Conservation (phyloP, 768 basidiomycete genomes). For the Calocybe cyanea region DNA sequence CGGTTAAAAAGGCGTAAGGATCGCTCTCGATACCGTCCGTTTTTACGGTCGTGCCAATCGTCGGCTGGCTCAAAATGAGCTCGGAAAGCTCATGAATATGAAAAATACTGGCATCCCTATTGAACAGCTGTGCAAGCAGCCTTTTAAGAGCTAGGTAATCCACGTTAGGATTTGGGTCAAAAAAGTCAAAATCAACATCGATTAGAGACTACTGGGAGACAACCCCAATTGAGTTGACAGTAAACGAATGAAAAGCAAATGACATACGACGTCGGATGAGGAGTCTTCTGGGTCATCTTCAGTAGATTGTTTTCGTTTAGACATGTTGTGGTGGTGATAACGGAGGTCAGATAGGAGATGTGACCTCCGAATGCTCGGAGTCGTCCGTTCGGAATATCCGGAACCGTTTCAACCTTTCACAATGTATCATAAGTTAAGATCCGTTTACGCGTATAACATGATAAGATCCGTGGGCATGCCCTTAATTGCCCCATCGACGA, state of each 20-base stretch:
- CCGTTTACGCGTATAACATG: conserved; percentile 1
- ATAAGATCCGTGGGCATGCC: conserved; percentile 10
- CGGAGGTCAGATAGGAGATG: conserved; percentile 3
- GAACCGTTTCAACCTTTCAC: not conserved
- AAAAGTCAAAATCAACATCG: conserved; percentile 93
- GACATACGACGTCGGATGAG: conserved; percentile 29
- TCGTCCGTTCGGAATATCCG: too few species aligned
- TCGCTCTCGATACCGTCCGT: conserved; percentile 88
- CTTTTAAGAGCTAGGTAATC: conserved; percentile 89
- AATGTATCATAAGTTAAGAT: conserved; percentile 2
- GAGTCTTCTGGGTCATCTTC: conserved; percentile 36
- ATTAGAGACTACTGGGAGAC: conserved; percentile 52
- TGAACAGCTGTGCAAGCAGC: conserved; percentile 65
- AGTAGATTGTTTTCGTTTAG: conserved; percentile 50
- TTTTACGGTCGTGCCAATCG: conserved; percentile 87
- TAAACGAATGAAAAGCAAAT: not conserved
- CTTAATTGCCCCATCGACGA: not conserved
- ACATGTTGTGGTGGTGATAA: conserved; percentile 28
- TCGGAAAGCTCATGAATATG: conserved; percentile 74
- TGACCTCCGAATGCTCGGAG: not conserved
- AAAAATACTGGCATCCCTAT: conserved; percentile 69
- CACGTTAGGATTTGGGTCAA: conserved; percentile 73
- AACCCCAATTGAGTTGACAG: conserved; percentile 14
- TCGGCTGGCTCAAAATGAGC: conserved; percentile 69
- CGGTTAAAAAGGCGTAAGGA: conserved; percentile 85